phyloP scores from a whole-genome alignment of 1,139 yeast species.

The Geotrichum restrictum region DNA sequence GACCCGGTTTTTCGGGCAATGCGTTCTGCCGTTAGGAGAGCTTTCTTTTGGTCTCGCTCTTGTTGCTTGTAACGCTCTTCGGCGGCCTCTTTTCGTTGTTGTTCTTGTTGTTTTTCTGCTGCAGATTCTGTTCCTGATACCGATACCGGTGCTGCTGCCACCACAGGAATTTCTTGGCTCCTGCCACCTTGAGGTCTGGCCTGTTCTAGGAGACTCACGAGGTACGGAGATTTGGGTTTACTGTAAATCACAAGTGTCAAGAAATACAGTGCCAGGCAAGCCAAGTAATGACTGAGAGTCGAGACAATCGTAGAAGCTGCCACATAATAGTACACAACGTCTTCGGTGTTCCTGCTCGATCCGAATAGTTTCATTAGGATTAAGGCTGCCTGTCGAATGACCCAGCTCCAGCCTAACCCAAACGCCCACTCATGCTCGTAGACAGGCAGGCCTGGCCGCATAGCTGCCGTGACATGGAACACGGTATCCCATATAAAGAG shows the following conservation, averaged over 20 bases:
- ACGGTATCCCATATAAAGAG: conserved; percentile 83
- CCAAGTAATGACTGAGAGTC: conserved; percentile 51
- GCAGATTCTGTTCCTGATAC: too few relatives aligned
- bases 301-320: conserved; percentile 46
- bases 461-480: conserved; percentile 60
- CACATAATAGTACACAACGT: conserved; percentile 46
- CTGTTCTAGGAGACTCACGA: neutral
- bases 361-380: conserved; percentile 11
- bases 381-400: conserved; percentile 39
- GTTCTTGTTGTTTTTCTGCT: too few relatives aligned
- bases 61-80: neutral
- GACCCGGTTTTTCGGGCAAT: conserved; percentile 44
- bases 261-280: conserved; percentile 50
- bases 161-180: conserved; percentile 11
- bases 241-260: conserved; percentile 44
- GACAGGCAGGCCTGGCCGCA: conserved; percentile 37
- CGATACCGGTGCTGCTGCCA: conserved; percentile 23
- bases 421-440: conserved; percentile 92
- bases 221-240: conserved; percentile 24
- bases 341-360: conserved; percentile 22
- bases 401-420: conserved; percentile 69
- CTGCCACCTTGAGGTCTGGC: conserved; percentile 9
- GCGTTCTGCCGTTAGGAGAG: conserved; percentile 14
- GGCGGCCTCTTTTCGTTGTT: neutral
- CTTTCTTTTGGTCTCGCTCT: conserved; percentile 7